A percentile compares a stretch with the other conserved stretches of the same genome.
Evolutionary conservation across 768 basidiomycete species (phyloP).

Genomic region (Amanita pallidorosea): DNA sequence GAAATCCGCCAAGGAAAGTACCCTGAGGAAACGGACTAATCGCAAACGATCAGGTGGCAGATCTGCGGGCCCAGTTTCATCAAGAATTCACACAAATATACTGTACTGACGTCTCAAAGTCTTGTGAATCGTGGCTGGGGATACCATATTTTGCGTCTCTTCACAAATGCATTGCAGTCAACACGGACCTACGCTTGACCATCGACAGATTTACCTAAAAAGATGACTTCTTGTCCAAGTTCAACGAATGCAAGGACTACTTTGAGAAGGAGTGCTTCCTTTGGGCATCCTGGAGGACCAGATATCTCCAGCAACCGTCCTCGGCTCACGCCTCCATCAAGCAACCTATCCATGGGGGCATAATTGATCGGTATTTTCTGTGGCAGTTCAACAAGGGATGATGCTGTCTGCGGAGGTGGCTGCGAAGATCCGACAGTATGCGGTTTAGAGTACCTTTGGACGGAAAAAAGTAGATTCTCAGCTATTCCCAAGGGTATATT

Average conservation of each 20-base stretch:
- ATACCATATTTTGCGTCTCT: conserved; percentile 40
- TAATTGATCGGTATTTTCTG: conserved; percentile 31
- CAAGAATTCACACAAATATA: conserved; percentile 11
- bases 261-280: conserved; percentile 42
- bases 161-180: conserved; percentile 6
- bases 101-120: conserved; percentile 16
- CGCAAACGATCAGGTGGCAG: conserved; percentile 11
- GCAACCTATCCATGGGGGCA: conserved; percentile 41
- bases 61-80: conserved; percentile 7
- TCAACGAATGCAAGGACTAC: conserved; percentile 39
- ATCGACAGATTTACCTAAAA: conserved; percentile 41
- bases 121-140: conserved; percentile 18
- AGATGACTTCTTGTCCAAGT: conserved; percentile 41
- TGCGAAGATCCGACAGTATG: neutral
- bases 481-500: conserved; percentile 33
- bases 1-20: conserved; percentile 42
- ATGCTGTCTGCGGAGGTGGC: conserved; percentile 43
- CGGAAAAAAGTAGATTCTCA: conserved; percentile 32
- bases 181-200: neutral
- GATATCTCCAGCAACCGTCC: conserved; percentile 65
- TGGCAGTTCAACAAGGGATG: conserved; percentile 22
- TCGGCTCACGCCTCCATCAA: conserved; percentile 51
- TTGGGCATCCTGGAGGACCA: conserved; percentile 65
- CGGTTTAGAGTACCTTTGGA: conserved; percentile 15
- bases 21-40: conserved; percentile 27